Percentiles rank a stretch among this genome's conserved stretches.
Evolutionary conservation across 148 eudicot species (phyloP).

Genomic region (Amaranthus palmeri): DNA sequence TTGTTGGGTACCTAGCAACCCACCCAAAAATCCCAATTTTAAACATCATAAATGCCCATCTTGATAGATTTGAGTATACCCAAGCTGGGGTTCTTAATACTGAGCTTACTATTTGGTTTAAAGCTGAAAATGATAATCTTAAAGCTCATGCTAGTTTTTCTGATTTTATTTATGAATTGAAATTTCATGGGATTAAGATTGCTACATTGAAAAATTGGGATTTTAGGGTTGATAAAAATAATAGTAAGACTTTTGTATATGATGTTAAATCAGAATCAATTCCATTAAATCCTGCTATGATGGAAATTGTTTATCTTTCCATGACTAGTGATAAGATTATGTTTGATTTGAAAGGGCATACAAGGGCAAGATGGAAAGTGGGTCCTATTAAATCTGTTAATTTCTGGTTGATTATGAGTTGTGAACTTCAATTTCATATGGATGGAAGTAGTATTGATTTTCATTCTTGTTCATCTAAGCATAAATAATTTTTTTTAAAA

Average conservation of each 20-base stretch:
- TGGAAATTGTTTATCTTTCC: conserved; percentile 22
- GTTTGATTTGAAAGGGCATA: conserved; percentile 43
- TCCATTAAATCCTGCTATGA: conserved; percentile 37
- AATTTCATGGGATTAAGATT: conserved; percentile 36
- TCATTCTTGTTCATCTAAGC: conserved; percentile 45
- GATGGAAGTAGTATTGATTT: conserved; percentile 29
- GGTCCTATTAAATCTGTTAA: conserved; percentile 50
- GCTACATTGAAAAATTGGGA: conserved; percentile 39
- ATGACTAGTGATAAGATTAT: conserved; percentile 27
- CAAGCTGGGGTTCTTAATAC: conserved; percentile 47
- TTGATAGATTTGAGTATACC: conserved; percentile 40
- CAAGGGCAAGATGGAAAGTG: conserved; percentile 59
- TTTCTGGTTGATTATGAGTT: conserved; percentile 32
- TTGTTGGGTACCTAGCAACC: conserved; percentile 49
- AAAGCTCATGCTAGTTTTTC: conserved; percentile 57
- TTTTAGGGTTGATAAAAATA: conserved; percentile 45
- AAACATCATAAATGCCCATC: conserved; percentile 41
- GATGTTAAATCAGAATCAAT: conserved; percentile 38
- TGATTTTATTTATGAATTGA: conserved; percentile 34
- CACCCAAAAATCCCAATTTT: conserved; percentile 56
- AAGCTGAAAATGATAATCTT: conserved; percentile 57
- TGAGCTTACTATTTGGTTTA: conserved; percentile 36
- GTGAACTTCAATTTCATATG: conserved; percentile 17
- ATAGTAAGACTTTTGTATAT: conserved; percentile 28
- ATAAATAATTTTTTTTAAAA: conserved; percentile 16